Conservation (phyloP, 306 rosid species). For the Vicia villosa region DNA sequence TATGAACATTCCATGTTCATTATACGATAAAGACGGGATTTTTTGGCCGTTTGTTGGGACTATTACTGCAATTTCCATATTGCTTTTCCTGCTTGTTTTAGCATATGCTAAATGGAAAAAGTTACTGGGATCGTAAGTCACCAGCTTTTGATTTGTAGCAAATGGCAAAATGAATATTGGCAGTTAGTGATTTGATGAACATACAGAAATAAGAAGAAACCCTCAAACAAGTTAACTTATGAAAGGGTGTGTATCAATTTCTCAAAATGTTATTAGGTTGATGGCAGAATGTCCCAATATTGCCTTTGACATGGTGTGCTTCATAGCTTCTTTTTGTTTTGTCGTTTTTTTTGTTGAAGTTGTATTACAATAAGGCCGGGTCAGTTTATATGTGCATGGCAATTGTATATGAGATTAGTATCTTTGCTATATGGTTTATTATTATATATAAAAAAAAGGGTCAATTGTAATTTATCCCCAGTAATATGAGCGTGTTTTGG, state of each 20-base stretch:
- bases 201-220: neutral
- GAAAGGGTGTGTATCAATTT: slow-evolving; percentile 16
- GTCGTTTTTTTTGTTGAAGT: neutral
- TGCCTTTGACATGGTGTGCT: slow-evolving; percentile 6
- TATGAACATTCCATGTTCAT: slow-evolving; percentile 80
- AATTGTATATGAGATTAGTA: slow-evolving; percentile 1
- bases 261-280: slow-evolving; percentile 6
- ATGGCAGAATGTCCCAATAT: slow-evolving; percentile 7
- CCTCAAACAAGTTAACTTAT: neutral
- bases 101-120: slow-evolving; percentile 95
- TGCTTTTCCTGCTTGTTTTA: slow-evolving; percentile 64
- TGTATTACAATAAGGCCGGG: neutral
- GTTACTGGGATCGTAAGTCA: slow-evolving; percentile 72
- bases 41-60: slow-evolving; percentile 59
- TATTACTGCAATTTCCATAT: slow-evolving; percentile 43
- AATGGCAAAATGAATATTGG: neutral
- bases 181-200: slow-evolving; percentile 18
- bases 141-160: slow-evolving; percentile 1
- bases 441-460: too few species aligned
- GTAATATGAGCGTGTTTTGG: too few species aligned
- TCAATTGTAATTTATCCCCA: too few species aligned
- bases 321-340: slow-evolving; percentile 7
- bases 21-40: slow-evolving; percentile 36
- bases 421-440: neutral
- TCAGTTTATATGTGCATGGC: slow-evolving; percentile 6